Conservation (phyloP, 1,284 basidiomycete genomes). For the Cerrena zonata region DNA sequence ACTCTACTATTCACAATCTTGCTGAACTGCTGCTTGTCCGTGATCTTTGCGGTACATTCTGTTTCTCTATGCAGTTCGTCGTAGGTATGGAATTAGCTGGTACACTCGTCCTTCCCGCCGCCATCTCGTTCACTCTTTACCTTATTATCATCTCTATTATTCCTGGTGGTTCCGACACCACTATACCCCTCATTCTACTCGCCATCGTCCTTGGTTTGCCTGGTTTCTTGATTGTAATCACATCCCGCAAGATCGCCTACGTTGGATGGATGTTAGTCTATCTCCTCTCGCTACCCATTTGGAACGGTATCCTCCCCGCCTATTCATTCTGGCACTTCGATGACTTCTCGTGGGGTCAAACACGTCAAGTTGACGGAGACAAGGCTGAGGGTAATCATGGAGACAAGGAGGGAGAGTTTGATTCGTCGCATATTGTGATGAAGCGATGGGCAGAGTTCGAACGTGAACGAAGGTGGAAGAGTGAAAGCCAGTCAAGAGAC, state of each 20-base stretch:
- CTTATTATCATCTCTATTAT: slow-evolving; percentile 84
- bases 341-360: slow-evolving; percentile 99
- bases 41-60: slow-evolving; percentile 93
- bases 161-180: slow-evolving; percentile 73
- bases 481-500: slow-evolving; percentile 77
- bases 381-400: slow-evolving; percentile 64
- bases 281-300: slow-evolving; percentile 85
- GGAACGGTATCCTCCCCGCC: slow-evolving; percentile 91
- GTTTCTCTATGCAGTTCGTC: slow-evolving; percentile 96
- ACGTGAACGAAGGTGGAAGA: slow-evolving; percentile 90
- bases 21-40: slow-evolving; percentile 90
- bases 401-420: slow-evolving; percentile 93
- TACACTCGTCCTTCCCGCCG: slow-evolving; percentile 93
- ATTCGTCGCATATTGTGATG: slow-evolving; percentile 95
- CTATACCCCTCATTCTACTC: slow-evolving; percentile 91
- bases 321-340: slow-evolving; percentile 99
- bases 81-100: slow-evolving; percentile 97
- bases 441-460: slow-evolving; percentile 99
- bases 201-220: slow-evolving; percentile 93
- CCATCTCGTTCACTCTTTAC: slow-evolving; percentile 93
- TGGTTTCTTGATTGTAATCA: slow-evolving; percentile 89
- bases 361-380: slow-evolving; percentile 79
- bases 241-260: slow-evolving; percentile 89
- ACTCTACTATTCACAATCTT: slow-evolving; percentile 97
- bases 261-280: slow-evolving; percentile 97